phyloP scores from a whole-genome alignment of 2,329 filamentous ascomycete species.

The Aspergillus sp. region DNA sequence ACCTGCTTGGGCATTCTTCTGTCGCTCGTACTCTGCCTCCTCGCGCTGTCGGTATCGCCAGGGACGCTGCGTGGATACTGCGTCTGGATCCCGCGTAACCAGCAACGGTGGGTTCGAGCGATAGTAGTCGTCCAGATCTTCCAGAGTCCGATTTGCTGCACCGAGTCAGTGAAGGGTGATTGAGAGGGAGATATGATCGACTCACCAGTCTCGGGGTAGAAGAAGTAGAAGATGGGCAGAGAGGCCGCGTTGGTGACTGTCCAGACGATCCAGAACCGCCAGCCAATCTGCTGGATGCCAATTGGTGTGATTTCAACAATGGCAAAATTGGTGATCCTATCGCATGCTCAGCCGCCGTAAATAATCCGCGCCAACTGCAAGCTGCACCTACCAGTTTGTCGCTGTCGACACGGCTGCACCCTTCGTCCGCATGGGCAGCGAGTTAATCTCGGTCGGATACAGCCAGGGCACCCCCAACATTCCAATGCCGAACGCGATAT shows the following conservation, averaged over 20 bases:
- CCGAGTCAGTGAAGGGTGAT: not conserved
- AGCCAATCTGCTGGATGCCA: slow-evolving; percentile 42
- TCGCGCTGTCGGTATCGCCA: slow-evolving; percentile 52
- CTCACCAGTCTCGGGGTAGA: slow-evolving; percentile 37
- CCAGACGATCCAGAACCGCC: slow-evolving; percentile 49
- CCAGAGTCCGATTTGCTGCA: slow-evolving; percentile 30
- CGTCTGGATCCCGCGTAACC: slow-evolving; percentile 52
- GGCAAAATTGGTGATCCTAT: slow-evolving; percentile 24
- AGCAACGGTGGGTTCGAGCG: slow-evolving; percentile 44
- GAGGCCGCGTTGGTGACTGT: slow-evolving; percentile 49
- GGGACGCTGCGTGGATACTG: slow-evolving; percentile 49
- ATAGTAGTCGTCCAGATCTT: slow-evolving; percentile 43
- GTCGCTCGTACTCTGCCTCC: not conserved
- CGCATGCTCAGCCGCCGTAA: not conserved
- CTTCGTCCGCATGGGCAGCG: slow-evolving; percentile 49
- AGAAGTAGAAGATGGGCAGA: slow-evolving; percentile 50
- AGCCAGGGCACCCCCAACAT: slow-evolving; percentile 44
- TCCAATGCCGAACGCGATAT: slow-evolving; percentile 54
- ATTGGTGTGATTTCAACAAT: slow-evolving; percentile 48
- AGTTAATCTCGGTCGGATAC: slow-evolving; percentile 49
- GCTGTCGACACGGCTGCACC: slow-evolving; percentile 50
- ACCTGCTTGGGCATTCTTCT: not conserved
- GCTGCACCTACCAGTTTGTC: slow-evolving; percentile 46
- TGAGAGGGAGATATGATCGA: not conserved
- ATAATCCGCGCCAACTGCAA: not conserved